Evolutionary conservation across 2,329 filamentous ascomycete genomes (phyloP).

Genomic region (Akanthomyces lecanii): DNA sequence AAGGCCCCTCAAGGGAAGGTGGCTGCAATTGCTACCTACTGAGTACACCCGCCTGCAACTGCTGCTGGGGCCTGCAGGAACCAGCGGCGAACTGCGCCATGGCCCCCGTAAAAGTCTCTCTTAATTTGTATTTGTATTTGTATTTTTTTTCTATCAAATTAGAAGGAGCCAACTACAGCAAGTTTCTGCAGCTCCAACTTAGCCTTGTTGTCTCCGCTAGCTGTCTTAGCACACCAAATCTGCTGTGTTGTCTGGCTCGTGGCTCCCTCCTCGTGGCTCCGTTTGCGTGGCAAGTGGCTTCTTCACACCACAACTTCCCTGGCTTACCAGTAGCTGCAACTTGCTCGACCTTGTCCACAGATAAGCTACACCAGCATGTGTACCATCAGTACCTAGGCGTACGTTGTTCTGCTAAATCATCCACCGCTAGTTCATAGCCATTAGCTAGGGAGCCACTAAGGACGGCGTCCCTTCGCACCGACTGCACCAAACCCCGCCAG

Average conservation of each 20-base stretch:
- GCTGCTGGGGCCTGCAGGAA: constrained; percentile 9
- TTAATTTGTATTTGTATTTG: too few species aligned
- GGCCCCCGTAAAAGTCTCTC: background rate
- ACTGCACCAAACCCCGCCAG: background rate
- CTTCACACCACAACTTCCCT: background rate
- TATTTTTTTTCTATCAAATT: too few species aligned
- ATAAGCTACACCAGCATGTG: background rate
- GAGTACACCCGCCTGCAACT: background rate
- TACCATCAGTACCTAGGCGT: background rate
- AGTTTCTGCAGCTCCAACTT: too few species aligned
- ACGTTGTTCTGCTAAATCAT: background rate
- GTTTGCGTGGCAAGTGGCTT: background rate
- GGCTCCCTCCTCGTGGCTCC: too few species aligned
- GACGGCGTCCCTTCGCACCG: background rate
- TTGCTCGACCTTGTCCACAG: background rate
- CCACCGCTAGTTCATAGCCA: background rate
- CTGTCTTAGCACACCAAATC: background rate
- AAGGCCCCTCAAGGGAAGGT: too few species aligned
- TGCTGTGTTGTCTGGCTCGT: too few species aligned
- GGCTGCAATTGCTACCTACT: too few species aligned
- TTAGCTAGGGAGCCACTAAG: too few species aligned
- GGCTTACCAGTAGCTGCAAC: background rate
- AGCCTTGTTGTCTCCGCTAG: constrained; percentile 5
- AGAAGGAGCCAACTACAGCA: too few species aligned
- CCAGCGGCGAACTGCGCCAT: background rate